Conservation (phyloP, 2,329 filamentous ascomycete species). For the Fusarium redolens region DNA sequence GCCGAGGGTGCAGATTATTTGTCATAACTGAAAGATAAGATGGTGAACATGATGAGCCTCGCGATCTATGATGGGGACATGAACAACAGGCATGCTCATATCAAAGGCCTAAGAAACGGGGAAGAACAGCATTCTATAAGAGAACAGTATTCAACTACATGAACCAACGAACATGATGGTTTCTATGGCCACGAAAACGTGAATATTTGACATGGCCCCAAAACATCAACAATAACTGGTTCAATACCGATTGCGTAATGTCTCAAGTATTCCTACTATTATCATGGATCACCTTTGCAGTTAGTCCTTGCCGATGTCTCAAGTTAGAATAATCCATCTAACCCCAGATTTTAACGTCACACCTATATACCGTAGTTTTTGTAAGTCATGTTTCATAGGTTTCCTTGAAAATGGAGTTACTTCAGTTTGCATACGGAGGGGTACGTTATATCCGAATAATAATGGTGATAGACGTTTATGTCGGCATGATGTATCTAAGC, state of each 20-base stretch:
- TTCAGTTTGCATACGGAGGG: slow-evolving; percentile 2
- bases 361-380: neutral
- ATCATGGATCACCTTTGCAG: neutral
- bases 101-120: neutral
- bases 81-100: neutral
- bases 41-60: neutral
- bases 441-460: neutral
- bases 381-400: neutral
- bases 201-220: neutral
- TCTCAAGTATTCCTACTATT: slow-evolving; percentile 10
- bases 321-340: neutral
- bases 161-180: neutral
- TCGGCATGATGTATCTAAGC: neutral
- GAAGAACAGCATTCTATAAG: neutral
- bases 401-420: neutral
- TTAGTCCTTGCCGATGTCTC: slow-evolving; percentile 8
- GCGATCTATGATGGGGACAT: too few relatives aligned
- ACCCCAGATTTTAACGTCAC: neutral
- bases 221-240: neutral
- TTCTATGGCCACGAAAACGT: slow-evolving; percentile 8
- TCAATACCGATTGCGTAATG: slow-evolving; percentile 12
- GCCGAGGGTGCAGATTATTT: neutral
- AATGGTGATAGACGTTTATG: neutral
- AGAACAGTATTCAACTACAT: neutral
- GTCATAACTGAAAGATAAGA: neutral